These are phyloP conservation scores for Rhynchosporium graminicola DNA, from an alignment of 2,329 filamentous ascomycete genomes.

Conservation along the genomic window DNA sequence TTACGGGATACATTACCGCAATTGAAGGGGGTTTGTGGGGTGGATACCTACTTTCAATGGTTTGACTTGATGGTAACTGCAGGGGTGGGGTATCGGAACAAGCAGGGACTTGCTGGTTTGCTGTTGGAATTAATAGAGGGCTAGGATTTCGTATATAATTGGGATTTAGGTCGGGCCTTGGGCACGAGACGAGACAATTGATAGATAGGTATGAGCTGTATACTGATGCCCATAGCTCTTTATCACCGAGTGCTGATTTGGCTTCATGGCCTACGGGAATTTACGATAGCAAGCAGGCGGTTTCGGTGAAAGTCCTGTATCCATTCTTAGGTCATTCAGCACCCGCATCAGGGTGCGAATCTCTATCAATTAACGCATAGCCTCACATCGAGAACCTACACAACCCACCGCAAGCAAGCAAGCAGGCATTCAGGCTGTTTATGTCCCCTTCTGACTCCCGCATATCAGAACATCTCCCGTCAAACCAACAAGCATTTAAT, in stretches of 20 bases:
- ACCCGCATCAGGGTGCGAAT: not conserved
- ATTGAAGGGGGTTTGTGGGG: not conserved
- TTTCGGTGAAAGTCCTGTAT: not conserved
- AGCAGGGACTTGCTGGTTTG: not conserved
- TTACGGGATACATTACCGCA: not conserved
- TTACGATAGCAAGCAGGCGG: not conserved
- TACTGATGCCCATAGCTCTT: not conserved
- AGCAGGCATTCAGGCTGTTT: not conserved
- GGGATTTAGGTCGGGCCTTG: too few species aligned
- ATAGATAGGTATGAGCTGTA: too few species aligned
- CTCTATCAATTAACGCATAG: not conserved
- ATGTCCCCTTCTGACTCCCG: not conserved
- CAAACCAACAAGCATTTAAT: not conserved
- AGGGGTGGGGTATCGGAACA: not conserved
- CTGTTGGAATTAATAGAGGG: too few species aligned
- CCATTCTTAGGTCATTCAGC: conserved; percentile 6
- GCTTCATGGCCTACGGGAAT: not conserved
- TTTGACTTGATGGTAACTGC: not conserved
- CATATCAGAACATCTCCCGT: conserved; percentile 7
- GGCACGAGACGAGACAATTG: too few species aligned
- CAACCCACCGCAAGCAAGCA: not conserved
- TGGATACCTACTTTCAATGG: not conserved
- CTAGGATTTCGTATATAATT: too few species aligned
- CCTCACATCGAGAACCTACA: not conserved
- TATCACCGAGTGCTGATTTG: not conserved